Evolutionary conservation across 1,284 basidiomycete genomes (phyloP).

Genomic region (Trichosporon sp.): DNA sequence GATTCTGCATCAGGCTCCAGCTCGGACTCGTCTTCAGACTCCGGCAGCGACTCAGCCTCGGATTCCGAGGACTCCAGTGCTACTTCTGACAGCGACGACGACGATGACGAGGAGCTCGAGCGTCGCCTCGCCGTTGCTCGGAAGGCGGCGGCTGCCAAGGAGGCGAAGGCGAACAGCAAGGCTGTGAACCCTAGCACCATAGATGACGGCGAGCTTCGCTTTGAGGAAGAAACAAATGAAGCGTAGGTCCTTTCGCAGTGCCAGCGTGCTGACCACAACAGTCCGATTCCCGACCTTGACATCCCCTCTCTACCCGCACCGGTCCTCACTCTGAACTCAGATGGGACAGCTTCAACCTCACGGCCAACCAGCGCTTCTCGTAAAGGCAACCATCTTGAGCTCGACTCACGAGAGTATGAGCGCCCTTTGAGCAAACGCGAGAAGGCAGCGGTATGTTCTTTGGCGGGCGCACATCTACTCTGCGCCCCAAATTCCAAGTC

Average conservation of each 20-base stretch:
- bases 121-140: slow-evolving; percentile 55
- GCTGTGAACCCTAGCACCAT: slow-evolving; percentile 12
- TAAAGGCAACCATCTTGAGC: slow-evolving; percentile 24
- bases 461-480: too few relatives aligned
- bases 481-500: background rate
- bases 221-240: slow-evolving; percentile 39
- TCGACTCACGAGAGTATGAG: slow-evolving; percentile 52
- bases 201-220: slow-evolving; percentile 39
- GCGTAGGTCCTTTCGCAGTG: slow-evolving; percentile 31
- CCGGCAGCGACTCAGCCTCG: background rate
- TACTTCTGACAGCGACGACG: slow-evolving; percentile 11
- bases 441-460: slow-evolving; percentile 34
- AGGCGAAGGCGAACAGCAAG: background rate
- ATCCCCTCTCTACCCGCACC: slow-evolving; percentile 55
- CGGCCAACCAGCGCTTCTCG: slow-evolving; percentile 2
- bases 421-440: slow-evolving; percentile 36
- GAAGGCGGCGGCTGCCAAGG: background rate
- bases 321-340: slow-evolving; percentile 48
- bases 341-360: slow-evolving; percentile 29
- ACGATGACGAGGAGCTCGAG: slow-evolving; percentile 56
- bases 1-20: slow-evolving; percentile 4
- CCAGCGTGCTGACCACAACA: slow-evolving; percentile 37
- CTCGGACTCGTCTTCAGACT: background rate
- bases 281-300: slow-evolving; percentile 50
- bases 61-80: background rate